Evolutionary conservation across 163 green algal species (phyloP), one percentile per base, ranked within the genome.

Genomic region (Chlamydomonas reinhardtii): DNA sequence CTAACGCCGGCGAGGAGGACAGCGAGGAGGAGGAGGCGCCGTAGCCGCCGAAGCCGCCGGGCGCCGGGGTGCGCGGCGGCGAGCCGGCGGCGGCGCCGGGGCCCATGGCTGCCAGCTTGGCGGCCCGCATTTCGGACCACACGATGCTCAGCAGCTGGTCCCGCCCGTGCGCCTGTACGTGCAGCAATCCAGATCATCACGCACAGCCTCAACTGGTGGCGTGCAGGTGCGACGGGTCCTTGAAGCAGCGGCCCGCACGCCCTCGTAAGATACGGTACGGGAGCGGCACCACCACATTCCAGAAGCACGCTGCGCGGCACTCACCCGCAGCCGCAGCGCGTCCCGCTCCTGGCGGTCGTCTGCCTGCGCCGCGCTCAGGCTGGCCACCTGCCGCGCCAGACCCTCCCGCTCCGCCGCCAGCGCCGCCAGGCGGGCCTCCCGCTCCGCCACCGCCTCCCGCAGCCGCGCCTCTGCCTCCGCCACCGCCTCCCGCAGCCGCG

Each of bases 291-390:
- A 37, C 56, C 32, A 76, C 70, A 22, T 12, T 25, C 5, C 11
- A 66, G 59, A 11, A 66, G 59, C 59, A 12, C 59, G 4, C 59
- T 6, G 22, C 59, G 22, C 22, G 3, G 12, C 48, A 16, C 76
- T 17, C 43, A 84, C 76, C 64, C 61, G 27, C 11, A 82, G 82
- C 31, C 82, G 59, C 72, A 87, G 59, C 72, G 74, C 20, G 72
- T 87, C 82, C 19, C 61, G 72, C 82, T 87, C 82, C 72, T 81
- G 72, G 72, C 69, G 74, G 72, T 81, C 82, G 54, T 87, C 82
- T 4, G 37, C 64, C 61, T 82, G 82, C 61, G 72, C 22, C 14
- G 14, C 29, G 15, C n/a, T 39, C 61, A 82, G 27, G 22, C 37
- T 24, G 22, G 59, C 19, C 35, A 81, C 16, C 82, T 87, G 82